These are phyloP conservation scores for Urochloa ruziziensis DNA, from an alignment of 176 grass and related monocot genomes.

Conservation along the genomic window DNA sequence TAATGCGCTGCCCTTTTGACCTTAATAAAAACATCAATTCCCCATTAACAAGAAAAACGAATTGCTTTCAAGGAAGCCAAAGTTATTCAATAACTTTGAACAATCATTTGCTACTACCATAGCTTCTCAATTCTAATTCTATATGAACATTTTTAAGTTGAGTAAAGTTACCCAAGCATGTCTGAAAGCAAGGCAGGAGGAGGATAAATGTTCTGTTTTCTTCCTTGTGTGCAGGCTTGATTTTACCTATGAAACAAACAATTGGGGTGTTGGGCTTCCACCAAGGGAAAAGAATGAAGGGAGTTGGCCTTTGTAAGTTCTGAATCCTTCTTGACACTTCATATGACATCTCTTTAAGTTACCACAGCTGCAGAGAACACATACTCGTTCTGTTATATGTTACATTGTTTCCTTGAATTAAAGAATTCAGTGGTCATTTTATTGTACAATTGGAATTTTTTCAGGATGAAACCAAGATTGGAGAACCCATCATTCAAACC, in stretches of 20 bases:
- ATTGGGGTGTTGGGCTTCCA: constrained; percentile 92
- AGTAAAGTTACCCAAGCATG: neutral
- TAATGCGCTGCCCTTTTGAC: constrained; percentile 30
- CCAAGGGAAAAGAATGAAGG: constrained; percentile 88
- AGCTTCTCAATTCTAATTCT: neutral
- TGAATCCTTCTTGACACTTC: neutral
- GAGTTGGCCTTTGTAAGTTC: constrained; percentile 79
- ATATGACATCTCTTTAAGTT: neutral
- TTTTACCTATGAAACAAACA: constrained; percentile 91
- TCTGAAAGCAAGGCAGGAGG: neutral
- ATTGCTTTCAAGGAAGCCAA: neutral
- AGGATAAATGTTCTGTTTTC: constrained; percentile 24
- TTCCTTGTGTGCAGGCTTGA: constrained; percentile 63
- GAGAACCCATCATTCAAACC: constrained; percentile 76
- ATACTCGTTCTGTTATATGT: neutral
- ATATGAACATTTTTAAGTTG: neutral
- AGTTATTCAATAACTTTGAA: neutral
- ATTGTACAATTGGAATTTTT: neutral
- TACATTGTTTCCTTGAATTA: neutral
- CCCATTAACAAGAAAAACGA: neutral
- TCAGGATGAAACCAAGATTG: constrained; percentile 81
- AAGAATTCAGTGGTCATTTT: neutral
- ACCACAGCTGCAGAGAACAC: neutral
- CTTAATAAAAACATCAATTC: constrained; percentile 15
- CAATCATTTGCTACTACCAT: neutral